Evolutionary conservation across 345 rosid genomes (phyloP).

Genomic region (Pistacia atlantica): DNA sequence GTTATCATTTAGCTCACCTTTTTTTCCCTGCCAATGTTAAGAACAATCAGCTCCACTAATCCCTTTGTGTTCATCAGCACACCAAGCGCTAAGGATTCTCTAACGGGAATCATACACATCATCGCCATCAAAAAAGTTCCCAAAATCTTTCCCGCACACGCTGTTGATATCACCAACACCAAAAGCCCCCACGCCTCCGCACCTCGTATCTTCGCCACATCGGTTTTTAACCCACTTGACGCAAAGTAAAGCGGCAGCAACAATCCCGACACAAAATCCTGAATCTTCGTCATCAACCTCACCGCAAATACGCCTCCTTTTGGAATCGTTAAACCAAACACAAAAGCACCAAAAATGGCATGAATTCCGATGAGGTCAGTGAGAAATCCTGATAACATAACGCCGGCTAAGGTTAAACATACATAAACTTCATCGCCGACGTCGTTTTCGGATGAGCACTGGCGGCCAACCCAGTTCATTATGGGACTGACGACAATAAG

Average conservation of each 20-base stretch:
- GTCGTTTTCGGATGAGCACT: constrained; percentile 34
- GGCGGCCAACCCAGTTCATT: constrained; percentile 25
- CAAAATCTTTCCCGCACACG: constrained; percentile 55
- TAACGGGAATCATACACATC: constrained; percentile 45
- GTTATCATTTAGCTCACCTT: constrained; percentile 19
- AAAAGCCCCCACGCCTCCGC: constrained; percentile 49
- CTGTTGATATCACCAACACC: constrained; percentile 45
- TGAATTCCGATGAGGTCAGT: constrained; percentile 52
- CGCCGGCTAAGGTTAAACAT: constrained; percentile 48
- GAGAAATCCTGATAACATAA: constrained; percentile 49
- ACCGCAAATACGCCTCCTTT: constrained; percentile 43
- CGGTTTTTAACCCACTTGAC: constrained; percentile 62
- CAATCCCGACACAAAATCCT: constrained; percentile 56
- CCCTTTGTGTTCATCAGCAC: constrained; percentile 71
- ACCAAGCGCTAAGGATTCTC: constrained; percentile 58
- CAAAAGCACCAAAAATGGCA: constrained; percentile 54
- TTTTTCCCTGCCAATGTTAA: constrained; percentile 59
- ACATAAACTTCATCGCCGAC: constrained; percentile 43
- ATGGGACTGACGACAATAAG: constrained; percentile 16
- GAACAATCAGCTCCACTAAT: constrained; percentile 51
- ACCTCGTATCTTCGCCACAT: constrained; percentile 49
- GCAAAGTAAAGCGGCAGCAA: constrained; percentile 63
- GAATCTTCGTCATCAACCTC: constrained; percentile 44
- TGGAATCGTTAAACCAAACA: constrained; percentile 55
- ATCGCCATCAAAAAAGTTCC: constrained; percentile 50